phyloP scores from a whole-genome alignment of 257 asterid species.

The Nicotiana tomentosiformis region DNA sequence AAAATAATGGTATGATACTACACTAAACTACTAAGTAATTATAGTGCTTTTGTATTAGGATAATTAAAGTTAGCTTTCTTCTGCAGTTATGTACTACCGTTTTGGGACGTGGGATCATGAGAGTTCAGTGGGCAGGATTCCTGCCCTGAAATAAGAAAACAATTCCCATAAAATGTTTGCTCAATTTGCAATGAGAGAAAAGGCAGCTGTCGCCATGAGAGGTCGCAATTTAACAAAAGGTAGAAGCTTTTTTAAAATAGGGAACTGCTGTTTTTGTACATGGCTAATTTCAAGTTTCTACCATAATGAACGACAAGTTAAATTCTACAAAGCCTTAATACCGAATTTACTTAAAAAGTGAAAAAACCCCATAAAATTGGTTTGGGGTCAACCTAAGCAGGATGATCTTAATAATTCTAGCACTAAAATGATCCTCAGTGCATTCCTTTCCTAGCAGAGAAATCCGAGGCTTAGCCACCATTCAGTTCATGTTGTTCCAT shows the following conservation, averaged over 20 bases:
- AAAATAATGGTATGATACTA: slow-evolving; percentile 2
- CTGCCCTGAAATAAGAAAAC: slow-evolving; percentile 45
- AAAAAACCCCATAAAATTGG: slow-evolving; percentile 27
- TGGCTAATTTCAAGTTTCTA: slow-evolving; percentile 30
- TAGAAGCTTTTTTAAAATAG: slow-evolving; percentile 19
- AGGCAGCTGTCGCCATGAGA: slow-evolving; percentile 17
- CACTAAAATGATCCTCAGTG: slow-evolving; percentile 29
- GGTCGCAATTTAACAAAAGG: slow-evolving; percentile 2
- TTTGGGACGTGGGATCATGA: slow-evolving; percentile 33
- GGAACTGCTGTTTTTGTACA: slow-evolving; percentile 40
- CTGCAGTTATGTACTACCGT: slow-evolving; percentile 7
- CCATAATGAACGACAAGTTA: slow-evolving; percentile 28
- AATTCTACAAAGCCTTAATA: slow-evolving; percentile 8
- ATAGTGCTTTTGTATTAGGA: neutral
- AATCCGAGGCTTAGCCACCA: neutral
- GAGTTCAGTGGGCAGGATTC: slow-evolving; percentile 34
- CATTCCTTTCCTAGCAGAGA: neutral
- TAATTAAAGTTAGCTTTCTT: neutral
- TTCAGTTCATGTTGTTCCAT: slow-evolving; percentile 51
- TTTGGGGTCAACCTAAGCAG: slow-evolving; percentile 37
- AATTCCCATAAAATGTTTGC: slow-evolving; percentile 21
- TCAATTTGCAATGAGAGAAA: neutral
- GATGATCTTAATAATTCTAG: slow-evolving; percentile 22
- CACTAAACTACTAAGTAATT: slow-evolving; percentile 14
- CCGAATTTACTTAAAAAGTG: slow-evolving; percentile 10